These are phyloP conservation scores for Yamadazyma atlantica DNA, from an alignment of 1,139 yeast genomes.

Conservation along the genomic window DNA sequence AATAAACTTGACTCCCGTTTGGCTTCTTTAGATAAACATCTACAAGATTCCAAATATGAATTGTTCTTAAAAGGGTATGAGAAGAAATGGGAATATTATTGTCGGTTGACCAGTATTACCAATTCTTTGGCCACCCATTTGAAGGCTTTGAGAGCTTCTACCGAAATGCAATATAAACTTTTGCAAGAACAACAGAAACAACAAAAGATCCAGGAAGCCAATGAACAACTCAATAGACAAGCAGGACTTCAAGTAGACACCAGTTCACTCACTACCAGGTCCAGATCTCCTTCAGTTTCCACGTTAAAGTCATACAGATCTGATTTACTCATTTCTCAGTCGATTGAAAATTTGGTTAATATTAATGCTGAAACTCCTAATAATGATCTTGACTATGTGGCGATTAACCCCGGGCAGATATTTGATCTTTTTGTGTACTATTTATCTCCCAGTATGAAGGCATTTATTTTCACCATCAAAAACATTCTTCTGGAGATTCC, in stretches of 20 bases:
- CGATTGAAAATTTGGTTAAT: conserved; percentile 27
- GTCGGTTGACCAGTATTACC: conserved; percentile 50
- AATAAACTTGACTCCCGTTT: conserved; percentile 41
- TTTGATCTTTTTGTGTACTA: conserved; percentile 66
- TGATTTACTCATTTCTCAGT: conserved; percentile 21
- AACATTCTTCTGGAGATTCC: conserved; percentile 63
- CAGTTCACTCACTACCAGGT: conserved; percentile 8
- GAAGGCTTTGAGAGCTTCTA: conserved; percentile 68
- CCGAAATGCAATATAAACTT: conserved; percentile 63
- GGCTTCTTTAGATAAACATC: conserved; percentile 35
- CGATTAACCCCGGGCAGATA: conserved; percentile 47
- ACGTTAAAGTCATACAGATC: conserved; percentile 21
- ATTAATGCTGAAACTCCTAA: conserved; percentile 12
- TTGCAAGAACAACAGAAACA: conserved; percentile 30
- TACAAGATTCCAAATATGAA: conserved; percentile 69
- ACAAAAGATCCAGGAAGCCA: conserved; percentile 14
- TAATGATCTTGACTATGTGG: conserved; percentile 20
- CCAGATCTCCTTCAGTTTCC: conserved; percentile 7
- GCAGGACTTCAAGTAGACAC: neutral
- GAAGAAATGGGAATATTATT: conserved; percentile 46
- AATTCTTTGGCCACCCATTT: conserved; percentile 56
- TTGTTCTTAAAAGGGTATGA: conserved; percentile 55
- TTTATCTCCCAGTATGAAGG: conserved; percentile 71
- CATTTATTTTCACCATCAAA: conserved; percentile 63
- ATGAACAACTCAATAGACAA: neutral